Base-by-base conservation (phyloP, 176 grass and related monocot genomes). In the Tuctoria greenei region DNA sequence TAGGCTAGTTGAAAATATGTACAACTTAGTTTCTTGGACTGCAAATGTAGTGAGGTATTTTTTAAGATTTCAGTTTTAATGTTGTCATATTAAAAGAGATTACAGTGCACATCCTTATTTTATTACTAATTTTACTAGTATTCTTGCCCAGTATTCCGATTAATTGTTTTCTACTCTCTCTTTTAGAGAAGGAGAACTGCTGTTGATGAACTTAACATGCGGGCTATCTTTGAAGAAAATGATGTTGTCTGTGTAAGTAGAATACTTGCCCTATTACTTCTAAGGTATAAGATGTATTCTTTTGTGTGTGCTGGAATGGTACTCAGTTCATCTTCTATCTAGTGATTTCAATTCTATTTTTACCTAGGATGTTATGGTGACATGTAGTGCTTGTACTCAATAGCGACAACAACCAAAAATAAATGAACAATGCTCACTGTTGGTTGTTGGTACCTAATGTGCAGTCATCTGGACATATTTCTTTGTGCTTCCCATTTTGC, bases 201-300 rank as follows among this genome's bases (percentile, higher is more conserved):
- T 18, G 91, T 95, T 21, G 95, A 98, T 82, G 95, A 98, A 64
- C 95, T 98, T 79, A 98, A 98, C 52, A 95, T 98, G 91, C 84
- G 91, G 59, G 71, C 73, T 62, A 94, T 95, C 78, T 98, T 98
- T 71, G 77, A 86, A 84, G 95, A 95, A 98, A 98, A 90, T 86
- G 91, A 98, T 90, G 91, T 98, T 76, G 67, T 98, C 64, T 98
- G 95, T 75, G 95, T 98, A 98, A 95, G 91, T 86, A 62, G 38
- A 43, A 28, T 45, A 62, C 13, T 85, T 84, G 6, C 4, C 40
- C 54, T 82, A 31, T 69, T 58, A 66, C 12, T 73, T 35, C 40
- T 9, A 66, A 47, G 72, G 20, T 60, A 69, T 20, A 69, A 59
- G 52, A 31, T 57, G 8, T 68, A 76, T 10, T 18, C 17, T 69